Conservation (phyloP, 2,329 filamentous ascomycete genomes). For the Sclerotinia sclerotiorum region DNA sequence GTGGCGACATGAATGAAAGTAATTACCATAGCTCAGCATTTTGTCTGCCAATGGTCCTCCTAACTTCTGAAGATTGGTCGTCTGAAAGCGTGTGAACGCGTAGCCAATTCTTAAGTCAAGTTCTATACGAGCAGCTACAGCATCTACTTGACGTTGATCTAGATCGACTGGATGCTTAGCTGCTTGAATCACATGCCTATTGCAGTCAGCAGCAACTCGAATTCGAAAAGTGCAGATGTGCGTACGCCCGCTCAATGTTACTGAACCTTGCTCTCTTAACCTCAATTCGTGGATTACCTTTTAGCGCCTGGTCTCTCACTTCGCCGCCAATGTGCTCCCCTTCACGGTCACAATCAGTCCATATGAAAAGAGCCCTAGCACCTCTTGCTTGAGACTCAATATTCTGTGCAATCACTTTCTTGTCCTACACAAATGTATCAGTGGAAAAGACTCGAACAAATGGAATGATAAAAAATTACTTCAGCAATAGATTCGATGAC, state of each 20-base stretch:
- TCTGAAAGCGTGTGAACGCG: constrained; percentile 87
- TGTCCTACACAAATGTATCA: constrained; percentile 57
- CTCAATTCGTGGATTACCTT: constrained; percentile 70
- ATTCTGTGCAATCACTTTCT: constrained; percentile 78
- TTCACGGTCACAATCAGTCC: constrained; percentile 98
- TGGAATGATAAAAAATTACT: constrained; percentile 47
- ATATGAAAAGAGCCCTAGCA: constrained; percentile 81
- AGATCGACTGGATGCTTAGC: constrained; percentile 74
- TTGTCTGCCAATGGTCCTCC: constrained; percentile 57
- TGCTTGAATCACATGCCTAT: constrained; percentile 80
- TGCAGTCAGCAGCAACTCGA: constrained; percentile 19
- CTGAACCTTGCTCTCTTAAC: constrained; percentile 89
- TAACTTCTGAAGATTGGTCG: constrained; percentile 70
- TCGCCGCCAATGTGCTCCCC: constrained; percentile 95
- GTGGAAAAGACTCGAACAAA: constrained; percentile 9
- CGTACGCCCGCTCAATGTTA: constrained; percentile 88
- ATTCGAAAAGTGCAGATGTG: neutral
- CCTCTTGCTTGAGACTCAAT: constrained; percentile 75
- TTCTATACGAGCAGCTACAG: constrained; percentile 86
- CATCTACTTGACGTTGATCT: constrained; percentile 83
- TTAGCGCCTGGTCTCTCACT: constrained; percentile 76
- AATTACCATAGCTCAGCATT: constrained; percentile 76
- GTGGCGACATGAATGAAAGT: neutral
- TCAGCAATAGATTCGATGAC: constrained; percentile 67
- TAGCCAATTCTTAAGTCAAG: constrained; percentile 89